These are phyloP conservation scores for Calonectria crousiana DNA, from an alignment of 2,329 filamentous ascomycete genomes.

Conservation along the genomic window DNA sequence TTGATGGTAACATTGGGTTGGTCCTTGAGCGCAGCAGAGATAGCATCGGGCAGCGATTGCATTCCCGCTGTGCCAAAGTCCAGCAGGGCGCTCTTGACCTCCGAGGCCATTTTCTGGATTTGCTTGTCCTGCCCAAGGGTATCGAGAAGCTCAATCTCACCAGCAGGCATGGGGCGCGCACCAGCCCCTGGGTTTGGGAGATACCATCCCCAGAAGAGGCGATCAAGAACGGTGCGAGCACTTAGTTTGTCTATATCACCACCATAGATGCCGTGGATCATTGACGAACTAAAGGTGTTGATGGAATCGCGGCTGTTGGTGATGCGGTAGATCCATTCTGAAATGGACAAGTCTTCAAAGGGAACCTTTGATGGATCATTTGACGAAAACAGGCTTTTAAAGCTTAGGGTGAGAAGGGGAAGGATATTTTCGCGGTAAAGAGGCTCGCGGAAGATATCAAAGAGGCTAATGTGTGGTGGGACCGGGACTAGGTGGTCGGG, in stretches of 20 bases:
- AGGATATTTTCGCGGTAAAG: slow-evolving; percentile 49
- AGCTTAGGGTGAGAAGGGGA: slow-evolving; percentile 42
- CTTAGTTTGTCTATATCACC: slow-evolving; percentile 88
- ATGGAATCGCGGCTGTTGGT: slow-evolving; percentile 57
- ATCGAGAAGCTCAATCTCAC: slow-evolving; percentile 47
- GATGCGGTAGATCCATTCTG: slow-evolving; percentile 51
- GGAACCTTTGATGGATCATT: slow-evolving; percentile 30
- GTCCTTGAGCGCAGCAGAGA: slow-evolving; percentile 63
- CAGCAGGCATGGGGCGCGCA: slow-evolving; percentile 55
- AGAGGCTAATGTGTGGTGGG: slow-evolving; percentile 45
- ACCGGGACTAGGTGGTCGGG: slow-evolving; percentile 73
- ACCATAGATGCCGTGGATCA: slow-evolving; percentile 90
- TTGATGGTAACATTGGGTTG: slow-evolving; percentile 72
- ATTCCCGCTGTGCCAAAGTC: slow-evolving; percentile 68
- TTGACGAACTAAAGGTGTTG: slow-evolving; percentile 81
- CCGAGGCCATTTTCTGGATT: slow-evolving; percentile 47
- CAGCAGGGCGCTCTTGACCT: slow-evolving; percentile 47
- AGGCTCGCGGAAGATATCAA: slow-evolving; percentile 46
- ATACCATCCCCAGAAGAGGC: slow-evolving; percentile 48
- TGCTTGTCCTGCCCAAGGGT: slow-evolving; percentile 44
- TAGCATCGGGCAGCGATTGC: slow-evolving; percentile 66
- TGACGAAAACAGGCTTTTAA: slow-evolving; percentile 30
- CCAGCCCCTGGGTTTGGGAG: slow-evolving; percentile 48
- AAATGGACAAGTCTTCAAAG: slow-evolving; percentile 49
- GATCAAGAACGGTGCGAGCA: slow-evolving; percentile 67